Percentiles rank a stretch among this genome's conserved stretches.
Evolutionary conservation across 2,329 filamentous ascomycete genomes (phyloP).

Genomic region (Thielaviopsis ethacetica): DNA sequence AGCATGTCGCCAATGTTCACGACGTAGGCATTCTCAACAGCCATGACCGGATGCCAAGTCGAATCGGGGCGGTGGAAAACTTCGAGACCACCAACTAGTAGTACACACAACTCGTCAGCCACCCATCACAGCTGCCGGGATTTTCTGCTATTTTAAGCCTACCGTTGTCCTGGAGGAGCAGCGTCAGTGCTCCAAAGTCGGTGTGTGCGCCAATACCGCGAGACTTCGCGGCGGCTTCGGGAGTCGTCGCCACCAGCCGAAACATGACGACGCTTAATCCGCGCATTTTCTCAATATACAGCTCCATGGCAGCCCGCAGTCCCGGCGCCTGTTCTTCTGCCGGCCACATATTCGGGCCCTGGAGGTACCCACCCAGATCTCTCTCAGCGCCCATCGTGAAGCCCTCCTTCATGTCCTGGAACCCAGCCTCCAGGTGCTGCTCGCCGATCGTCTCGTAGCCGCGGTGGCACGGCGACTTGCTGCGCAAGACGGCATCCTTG

Average conservation of each 20-base stretch:
- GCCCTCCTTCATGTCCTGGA: not conserved
- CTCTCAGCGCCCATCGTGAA: not conserved
- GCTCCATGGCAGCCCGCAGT: not conserved
- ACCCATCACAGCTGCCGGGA: not conserved
- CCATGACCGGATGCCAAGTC: conserved; percentile 8
- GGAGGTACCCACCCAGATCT: not conserved
- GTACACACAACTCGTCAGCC: too few relatives aligned
- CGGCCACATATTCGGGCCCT: not conserved
- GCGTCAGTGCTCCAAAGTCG: conserved; percentile 17
- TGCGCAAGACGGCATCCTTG: not conserved
- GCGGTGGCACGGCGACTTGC: not conserved
- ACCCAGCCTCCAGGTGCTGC: not conserved
- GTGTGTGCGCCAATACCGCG: conserved; percentile 14
- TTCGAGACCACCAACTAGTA: conserved; percentile 1
- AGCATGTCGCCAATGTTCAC: conserved; percentile 18
- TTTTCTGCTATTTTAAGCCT: conserved; percentile 5
- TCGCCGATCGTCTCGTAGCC: not conserved
- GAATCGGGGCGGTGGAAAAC: not conserved
- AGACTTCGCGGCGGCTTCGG: not conserved
- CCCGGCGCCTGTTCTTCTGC: not conserved
- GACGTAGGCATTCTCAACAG: conserved; percentile 14
- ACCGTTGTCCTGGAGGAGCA: conserved; percentile 16
- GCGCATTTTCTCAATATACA: not conserved
- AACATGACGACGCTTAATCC: not conserved
- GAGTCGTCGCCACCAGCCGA: not conserved